phyloP scores from a whole-genome alignment of 306 rosid genomes.

The Canavalia gladiata region DNA sequence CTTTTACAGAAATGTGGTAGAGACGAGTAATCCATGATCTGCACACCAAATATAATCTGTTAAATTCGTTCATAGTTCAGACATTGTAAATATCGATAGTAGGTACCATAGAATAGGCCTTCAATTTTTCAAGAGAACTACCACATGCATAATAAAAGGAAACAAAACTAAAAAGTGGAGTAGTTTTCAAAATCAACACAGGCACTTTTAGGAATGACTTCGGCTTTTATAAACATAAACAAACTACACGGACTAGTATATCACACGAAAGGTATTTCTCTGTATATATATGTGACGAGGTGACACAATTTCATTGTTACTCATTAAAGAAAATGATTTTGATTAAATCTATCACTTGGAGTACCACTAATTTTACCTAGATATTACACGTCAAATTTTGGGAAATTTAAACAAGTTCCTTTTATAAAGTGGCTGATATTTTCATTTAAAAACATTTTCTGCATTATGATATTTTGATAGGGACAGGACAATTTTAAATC shows the following conservation, averaged over 20 bases:
- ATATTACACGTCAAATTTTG: neutral
- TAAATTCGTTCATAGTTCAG: conserved; percentile 45
- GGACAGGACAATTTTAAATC: neutral
- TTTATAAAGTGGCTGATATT: neutral
- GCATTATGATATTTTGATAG: conserved; percentile 15
- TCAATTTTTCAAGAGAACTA: conserved; percentile 1
- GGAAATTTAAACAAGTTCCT: neutral
- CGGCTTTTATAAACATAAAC: neutral
- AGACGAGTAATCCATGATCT: conserved; percentile 89
- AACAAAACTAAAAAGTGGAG: conserved; percentile 1
- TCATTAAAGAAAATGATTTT: conserved; percentile 25
- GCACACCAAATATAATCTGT: conserved; percentile 52
- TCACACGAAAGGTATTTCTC: neutral
- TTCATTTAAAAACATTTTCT: conserved; percentile 14
- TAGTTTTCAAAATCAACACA: neutral
- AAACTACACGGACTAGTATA: neutral
- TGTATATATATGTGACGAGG: neutral
- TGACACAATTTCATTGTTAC: neutral
- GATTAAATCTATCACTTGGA: neutral
- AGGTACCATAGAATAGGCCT: conserved; percentile 18
- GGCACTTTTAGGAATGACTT: neutral
- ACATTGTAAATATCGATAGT: conserved; percentile 7
- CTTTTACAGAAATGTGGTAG: conserved; percentile 90
- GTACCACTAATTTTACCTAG: neutral
- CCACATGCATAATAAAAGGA: conserved; percentile 13